Evolutionary conservation across 2,329 filamentous ascomycete species (phyloP).

Genomic region (Aspergillus awamori): DNA sequence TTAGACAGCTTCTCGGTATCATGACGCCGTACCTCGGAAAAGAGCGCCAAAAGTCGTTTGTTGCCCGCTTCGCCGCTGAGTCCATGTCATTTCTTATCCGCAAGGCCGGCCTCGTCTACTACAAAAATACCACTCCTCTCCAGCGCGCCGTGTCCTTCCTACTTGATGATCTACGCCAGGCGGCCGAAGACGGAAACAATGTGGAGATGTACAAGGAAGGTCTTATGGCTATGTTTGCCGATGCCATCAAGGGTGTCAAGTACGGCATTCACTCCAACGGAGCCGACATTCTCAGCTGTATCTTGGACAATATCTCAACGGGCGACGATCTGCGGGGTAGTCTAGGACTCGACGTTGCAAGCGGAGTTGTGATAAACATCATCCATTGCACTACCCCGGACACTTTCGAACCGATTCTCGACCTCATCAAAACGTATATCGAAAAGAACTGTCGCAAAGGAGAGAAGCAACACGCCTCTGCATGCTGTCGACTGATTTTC

Average conservation of each 20-base stretch:
- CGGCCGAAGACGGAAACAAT: slow-evolving; percentile 36
- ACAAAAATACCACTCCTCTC: slow-evolving; percentile 71
- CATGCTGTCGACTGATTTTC: slow-evolving; percentile 50
- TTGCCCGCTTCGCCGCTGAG: slow-evolving; percentile 90
- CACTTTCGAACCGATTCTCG: slow-evolving; percentile 70
- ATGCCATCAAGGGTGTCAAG: slow-evolving; percentile 70
- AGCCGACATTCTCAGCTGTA: slow-evolving; percentile 54
- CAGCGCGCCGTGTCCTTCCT: slow-evolving; percentile 71
- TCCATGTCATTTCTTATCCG: slow-evolving; percentile 91
- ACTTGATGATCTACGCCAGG: slow-evolving; percentile 64
- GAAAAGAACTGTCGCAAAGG: slow-evolving; percentile 37
- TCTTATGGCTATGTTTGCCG: slow-evolving; percentile 87
- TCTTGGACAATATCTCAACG: slow-evolving; percentile 45
- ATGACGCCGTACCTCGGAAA: slow-evolving; percentile 84
- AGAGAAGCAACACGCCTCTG: slow-evolving; percentile 44
- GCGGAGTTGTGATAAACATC: slow-evolving; percentile 76
- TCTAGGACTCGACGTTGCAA: slow-evolving; percentile 63
- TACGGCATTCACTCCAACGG: slow-evolving; percentile 61
- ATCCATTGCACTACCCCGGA: slow-evolving; percentile 79
- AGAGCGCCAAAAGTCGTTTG: slow-evolving; percentile 78
- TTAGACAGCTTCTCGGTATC: slow-evolving; percentile 80
- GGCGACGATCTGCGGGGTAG: slow-evolving; percentile 33
- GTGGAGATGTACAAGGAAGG: slow-evolving; percentile 74
- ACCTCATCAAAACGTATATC: slow-evolving; percentile 60
- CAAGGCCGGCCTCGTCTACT: slow-evolving; percentile 78